Evolutionary conservation across 1,284 basidiomycete genomes (phyloP).

Genomic region (Rhodotorula sp.): DNA sequence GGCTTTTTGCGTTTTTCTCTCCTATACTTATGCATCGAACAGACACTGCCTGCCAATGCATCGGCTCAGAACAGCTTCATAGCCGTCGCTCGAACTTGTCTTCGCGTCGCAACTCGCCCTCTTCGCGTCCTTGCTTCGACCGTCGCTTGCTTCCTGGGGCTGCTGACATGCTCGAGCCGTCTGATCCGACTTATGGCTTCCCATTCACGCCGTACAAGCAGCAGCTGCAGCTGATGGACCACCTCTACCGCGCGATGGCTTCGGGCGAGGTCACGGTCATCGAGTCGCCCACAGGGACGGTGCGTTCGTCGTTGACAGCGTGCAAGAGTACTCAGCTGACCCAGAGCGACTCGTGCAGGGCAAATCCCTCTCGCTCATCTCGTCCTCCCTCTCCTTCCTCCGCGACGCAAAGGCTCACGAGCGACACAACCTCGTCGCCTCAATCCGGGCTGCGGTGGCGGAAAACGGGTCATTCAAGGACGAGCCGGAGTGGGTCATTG

Average conservation of each 20-base stretch:
- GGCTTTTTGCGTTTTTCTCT: neutral
- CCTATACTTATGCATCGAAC: neutral
- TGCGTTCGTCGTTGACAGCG: constrained; percentile 18
- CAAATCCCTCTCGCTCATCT: constrained; percentile 52
- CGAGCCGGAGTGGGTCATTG: constrained; percentile 52
- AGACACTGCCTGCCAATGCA: neutral
- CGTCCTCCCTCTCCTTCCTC: constrained; percentile 50
- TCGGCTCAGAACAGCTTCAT: neutral
- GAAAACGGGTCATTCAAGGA: constrained; percentile 17
- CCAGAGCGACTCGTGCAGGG: constrained; percentile 38
- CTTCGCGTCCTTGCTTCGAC: neutral
- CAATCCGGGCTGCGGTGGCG: constrained; percentile 27
- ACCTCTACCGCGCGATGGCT: constrained; percentile 80
- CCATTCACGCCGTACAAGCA: constrained; percentile 85
- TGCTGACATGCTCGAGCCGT: constrained; percentile 10
- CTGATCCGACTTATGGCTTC: constrained; percentile 53
- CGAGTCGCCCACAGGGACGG: constrained; percentile 54
- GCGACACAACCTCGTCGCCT: constrained; percentile 25
- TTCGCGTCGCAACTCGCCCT: neutral
- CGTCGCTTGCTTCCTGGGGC: neutral
- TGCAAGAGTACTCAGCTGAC: neutral
- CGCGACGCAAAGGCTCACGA: constrained; percentile 42
- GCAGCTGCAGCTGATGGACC: constrained; percentile 83
- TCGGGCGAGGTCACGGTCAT: constrained; percentile 66
- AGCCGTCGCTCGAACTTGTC: neutral